These are phyloP conservation scores for slime mould (Dictyostelium discoideum) DNA, from an alignment of 78 protist species.

Conservation along the genomic window dicty_2.7 NC_007089.4:1936001-1936500, in stretches of 20 bases:
- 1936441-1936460: no score
- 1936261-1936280: background rate
- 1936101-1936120: background rate
- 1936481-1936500: no score
- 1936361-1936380: no score
- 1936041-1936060: background rate
- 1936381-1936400: no score
- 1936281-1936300: no score
- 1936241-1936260: background rate
- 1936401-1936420: no score
- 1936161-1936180: slow-evolving; percentile 36
- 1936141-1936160: background rate
- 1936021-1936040: background rate
- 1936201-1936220: background rate
- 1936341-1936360: no score
- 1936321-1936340: no score
- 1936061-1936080: background rate
- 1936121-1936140: background rate
- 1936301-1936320: no score
- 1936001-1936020: background rate
- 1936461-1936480: no score
- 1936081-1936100: background rate
- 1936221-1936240: background rate
- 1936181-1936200: slow-evolving; percentile 34
- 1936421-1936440: no score